Percentiles rank a stretch among this genome's conserved stretches.
Evolutionary conservation across 1,284 basidiomycete species (phyloP).

Genomic region (Papiliotrema nemorosa): DNA sequence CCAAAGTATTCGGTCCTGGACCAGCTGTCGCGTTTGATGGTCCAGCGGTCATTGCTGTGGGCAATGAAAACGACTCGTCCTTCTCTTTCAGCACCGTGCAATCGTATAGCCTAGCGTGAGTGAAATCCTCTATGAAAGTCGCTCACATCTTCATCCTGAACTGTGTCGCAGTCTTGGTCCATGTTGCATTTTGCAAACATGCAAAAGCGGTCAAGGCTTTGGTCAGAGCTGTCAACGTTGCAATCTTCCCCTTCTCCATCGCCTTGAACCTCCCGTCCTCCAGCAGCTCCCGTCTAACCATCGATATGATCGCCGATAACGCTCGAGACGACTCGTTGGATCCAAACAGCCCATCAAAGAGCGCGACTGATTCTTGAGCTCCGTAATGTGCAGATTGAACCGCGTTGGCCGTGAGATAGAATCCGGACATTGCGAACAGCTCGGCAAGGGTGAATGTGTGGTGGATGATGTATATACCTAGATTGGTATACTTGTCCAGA

Average conservation of each 20-base stretch:
- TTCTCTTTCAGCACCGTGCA: conserved; percentile 49
- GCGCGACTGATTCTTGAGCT: conserved; percentile 53
- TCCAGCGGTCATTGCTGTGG: not conserved
- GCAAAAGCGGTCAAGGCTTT: conserved; percentile 56
- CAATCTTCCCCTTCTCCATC: conserved; percentile 37
- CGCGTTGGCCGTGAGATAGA: conserved; percentile 50
- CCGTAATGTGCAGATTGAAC: conserved; percentile 45
- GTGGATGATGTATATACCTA: conserved; percentile 54
- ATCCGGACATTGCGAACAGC: conserved; percentile 54
- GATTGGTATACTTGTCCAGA: conserved; percentile 54
- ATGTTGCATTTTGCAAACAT: conserved; percentile 53
- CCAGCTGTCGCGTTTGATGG: not conserved
- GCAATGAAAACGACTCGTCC: not conserved
- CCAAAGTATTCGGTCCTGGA: conserved; percentile 13
- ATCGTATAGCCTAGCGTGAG: conserved; percentile 47
- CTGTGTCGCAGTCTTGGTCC: conserved; percentile 43
- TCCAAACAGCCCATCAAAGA: conserved; percentile 55
- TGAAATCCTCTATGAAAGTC: not conserved
- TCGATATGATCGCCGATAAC: conserved; percentile 52
- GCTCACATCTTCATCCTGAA: conserved; percentile 50
- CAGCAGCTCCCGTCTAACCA: conserved; percentile 51
- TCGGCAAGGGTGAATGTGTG: conserved; percentile 55
- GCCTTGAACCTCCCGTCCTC: conserved; percentile 44
- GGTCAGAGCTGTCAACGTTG: conserved; percentile 49
- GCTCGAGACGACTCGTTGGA: conserved; percentile 54